phyloP scores from a whole-genome alignment of 257 asterid genomes.

The Solanum clarkiae region DNA sequence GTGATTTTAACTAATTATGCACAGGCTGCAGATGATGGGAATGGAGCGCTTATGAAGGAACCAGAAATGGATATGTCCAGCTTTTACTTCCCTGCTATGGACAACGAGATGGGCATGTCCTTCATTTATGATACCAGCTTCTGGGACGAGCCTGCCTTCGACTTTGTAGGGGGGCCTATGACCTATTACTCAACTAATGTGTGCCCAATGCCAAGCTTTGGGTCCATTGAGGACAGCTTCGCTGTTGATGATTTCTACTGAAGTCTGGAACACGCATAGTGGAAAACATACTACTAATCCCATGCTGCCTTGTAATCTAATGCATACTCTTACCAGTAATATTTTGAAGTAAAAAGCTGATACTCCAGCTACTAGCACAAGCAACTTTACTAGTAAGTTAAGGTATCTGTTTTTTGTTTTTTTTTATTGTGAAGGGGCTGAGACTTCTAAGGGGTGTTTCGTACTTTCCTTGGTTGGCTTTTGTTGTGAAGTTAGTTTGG shows the following conservation, averaged over 20 bases:
- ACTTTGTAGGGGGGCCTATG: conserved; percentile 22
- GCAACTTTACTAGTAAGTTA: not conserved
- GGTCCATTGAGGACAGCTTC: conserved; percentile 18
- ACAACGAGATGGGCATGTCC: conserved; percentile 13
- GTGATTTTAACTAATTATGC: conserved; percentile 4
- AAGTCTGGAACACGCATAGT: not conserved
- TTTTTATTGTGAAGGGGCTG: not conserved
- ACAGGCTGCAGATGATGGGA: not conserved
- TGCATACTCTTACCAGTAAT: not conserved
- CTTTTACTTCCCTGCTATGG: conserved; percentile 9
- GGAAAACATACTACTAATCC: not conserved
- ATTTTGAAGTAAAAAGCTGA: not conserved
- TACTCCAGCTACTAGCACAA: not conserved
- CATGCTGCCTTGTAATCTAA: not conserved
- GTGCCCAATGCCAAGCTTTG: conserved; percentile 4
- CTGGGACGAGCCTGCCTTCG: conserved; percentile 20
- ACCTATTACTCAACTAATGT: conserved; percentile 15
- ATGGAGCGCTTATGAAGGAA: not conserved
- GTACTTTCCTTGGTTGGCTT: not conserved
- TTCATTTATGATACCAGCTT: conserved; percentile 26
- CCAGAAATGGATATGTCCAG: not conserved
- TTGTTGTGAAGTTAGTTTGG: not conserved
- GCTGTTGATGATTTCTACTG: conserved; percentile 21
- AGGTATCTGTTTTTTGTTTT: not conserved
- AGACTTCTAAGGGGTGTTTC: not conserved